phyloP scores from a whole-genome alignment of 352 stramenopile genomes.

The Globisporangium paroecandrum region DNA sequence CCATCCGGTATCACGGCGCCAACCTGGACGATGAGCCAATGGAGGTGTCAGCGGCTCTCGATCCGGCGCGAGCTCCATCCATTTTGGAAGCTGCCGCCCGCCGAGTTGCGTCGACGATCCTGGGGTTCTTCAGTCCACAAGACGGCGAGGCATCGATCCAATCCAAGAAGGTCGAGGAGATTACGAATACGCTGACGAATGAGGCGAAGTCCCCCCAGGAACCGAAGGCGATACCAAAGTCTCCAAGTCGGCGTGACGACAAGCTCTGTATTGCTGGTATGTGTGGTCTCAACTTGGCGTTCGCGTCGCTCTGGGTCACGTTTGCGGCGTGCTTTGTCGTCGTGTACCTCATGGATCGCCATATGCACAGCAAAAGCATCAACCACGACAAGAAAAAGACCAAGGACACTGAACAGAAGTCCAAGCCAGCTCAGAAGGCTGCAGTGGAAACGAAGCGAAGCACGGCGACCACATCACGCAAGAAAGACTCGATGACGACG shows the following conservation, averaged over 20 bases:
- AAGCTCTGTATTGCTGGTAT: slow-evolving; percentile 31
- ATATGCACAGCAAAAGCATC: slow-evolving; percentile 1
- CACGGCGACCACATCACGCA: no score
- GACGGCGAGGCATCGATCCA: not conserved
- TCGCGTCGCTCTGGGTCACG: slow-evolving; percentile 32
- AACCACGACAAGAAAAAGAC: not conserved
- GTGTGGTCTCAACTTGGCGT: slow-evolving; percentile 39
- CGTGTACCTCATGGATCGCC: slow-evolving; percentile 32
- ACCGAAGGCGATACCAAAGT: not conserved
- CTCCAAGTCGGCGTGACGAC: not conserved
- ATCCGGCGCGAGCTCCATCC: no score
- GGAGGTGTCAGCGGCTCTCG: no score
- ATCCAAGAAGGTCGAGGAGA: not conserved
- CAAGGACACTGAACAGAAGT: not conserved
- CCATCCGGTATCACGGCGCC: slow-evolving; percentile 2
- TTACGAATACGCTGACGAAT: not conserved
- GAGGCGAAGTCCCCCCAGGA: not conserved
- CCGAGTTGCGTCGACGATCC: not conserved
- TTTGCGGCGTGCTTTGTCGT: slow-evolving; percentile 34
- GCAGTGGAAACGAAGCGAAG: slow-evolving; percentile 1
- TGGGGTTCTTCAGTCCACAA: not conserved
- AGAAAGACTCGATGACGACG: not conserved
- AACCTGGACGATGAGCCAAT: not conserved
- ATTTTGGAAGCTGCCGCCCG: not conserved
- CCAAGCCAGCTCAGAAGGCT: not conserved